Evolutionary conservation across 768 basidiomycete species (phyloP).

Genomic region (Melanogaster broomeanus): DNA sequence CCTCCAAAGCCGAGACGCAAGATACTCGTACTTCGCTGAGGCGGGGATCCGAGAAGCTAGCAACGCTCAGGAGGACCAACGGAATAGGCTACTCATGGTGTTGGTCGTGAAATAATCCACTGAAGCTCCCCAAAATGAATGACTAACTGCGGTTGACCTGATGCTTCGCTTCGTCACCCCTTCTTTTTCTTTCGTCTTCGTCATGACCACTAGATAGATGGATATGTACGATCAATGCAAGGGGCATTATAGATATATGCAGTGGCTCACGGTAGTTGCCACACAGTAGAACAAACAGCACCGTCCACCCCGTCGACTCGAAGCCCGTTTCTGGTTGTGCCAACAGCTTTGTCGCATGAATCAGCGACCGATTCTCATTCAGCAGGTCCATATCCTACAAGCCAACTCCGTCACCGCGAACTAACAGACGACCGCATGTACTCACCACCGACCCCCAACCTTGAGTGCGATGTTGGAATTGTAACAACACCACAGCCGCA

Average conservation of each 20-base stretch:
- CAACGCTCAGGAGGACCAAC: constrained; percentile 83
- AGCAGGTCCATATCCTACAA: constrained; percentile 86
- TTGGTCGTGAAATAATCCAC: background rate
- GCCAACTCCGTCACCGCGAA: background rate
- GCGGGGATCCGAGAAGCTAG: constrained; percentile 82
- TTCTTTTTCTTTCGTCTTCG: constrained; percentile 81
- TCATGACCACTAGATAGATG: constrained; percentile 84
- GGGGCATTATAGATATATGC: no score
- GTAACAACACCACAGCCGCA: constrained; percentile 87
- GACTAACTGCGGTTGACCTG: constrained; percentile 74
- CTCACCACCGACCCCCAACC: constrained; percentile 68
- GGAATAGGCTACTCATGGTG: constrained; percentile 73
- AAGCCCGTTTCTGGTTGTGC: constrained; percentile 89
- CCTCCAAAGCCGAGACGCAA: constrained; percentile 59
- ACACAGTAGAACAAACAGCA: constrained; percentile 87
- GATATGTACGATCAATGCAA: constrained; percentile 12
- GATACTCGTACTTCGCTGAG: constrained; percentile 72
- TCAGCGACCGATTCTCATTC: constrained; percentile 78
- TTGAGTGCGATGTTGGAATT: constrained; percentile 81
- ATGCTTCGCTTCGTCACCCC: constrained; percentile 72
- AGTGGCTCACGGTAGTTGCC: constrained; percentile 84
- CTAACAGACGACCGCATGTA: background rate
- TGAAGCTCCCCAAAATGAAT: background rate
- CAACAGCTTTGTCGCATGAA: constrained; percentile 80
- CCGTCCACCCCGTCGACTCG: constrained; percentile 88